Evolutionary conservation across 1,284 basidiomycete genomes (phyloP).

Genomic region (Meira miltonrushii): DNA sequence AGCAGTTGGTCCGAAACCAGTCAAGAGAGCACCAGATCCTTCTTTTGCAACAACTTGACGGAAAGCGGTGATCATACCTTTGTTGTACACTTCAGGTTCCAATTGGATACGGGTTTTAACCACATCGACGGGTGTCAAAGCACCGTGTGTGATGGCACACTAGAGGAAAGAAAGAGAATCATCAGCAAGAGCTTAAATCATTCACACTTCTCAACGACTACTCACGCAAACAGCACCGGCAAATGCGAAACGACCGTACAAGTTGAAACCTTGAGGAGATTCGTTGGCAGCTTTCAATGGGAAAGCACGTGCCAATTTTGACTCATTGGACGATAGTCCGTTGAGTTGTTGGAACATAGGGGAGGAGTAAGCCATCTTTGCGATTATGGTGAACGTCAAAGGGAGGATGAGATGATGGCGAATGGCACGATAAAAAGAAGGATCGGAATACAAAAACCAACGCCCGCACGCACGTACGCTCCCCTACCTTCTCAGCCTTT

Average conservation of each 20-base stretch:
- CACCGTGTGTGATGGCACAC: slow-evolving; percentile 81
- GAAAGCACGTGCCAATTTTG: slow-evolving; percentile 13
- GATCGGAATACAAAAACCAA: too few relatives aligned
- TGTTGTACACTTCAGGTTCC: slow-evolving; percentile 60
- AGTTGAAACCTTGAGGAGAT: slow-evolving; percentile 37
- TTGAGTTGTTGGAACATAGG: slow-evolving; percentile 11
- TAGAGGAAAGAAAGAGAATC: slow-evolving; percentile 3
- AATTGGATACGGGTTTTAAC: slow-evolving; percentile 96
- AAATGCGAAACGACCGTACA: slow-evolving; percentile 60
- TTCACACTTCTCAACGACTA: background rate
- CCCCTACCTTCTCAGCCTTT: too few relatives aligned
- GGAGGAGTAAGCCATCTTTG: slow-evolving; percentile 9
- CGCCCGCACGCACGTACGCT: too few relatives aligned
- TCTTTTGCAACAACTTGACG: slow-evolving; percentile 48
- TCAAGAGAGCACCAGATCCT: slow-evolving; percentile 50
- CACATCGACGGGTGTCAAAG: slow-evolving; percentile 46
- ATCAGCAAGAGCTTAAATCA: background rate
- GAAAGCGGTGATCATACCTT: slow-evolving; percentile 52
- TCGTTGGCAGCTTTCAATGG: slow-evolving; percentile 35
- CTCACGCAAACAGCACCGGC: slow-evolving; percentile 73
- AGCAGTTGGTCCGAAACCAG: slow-evolving; percentile 50
- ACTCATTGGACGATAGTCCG: background rate
- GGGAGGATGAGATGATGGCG: background rate
- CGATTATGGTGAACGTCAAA: background rate
- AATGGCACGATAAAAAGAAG: too few relatives aligned